Base-by-base conservation (phyloP, 2,329 filamentous ascomycete genomes). In the Aspergillus aculeatinus region DNA sequence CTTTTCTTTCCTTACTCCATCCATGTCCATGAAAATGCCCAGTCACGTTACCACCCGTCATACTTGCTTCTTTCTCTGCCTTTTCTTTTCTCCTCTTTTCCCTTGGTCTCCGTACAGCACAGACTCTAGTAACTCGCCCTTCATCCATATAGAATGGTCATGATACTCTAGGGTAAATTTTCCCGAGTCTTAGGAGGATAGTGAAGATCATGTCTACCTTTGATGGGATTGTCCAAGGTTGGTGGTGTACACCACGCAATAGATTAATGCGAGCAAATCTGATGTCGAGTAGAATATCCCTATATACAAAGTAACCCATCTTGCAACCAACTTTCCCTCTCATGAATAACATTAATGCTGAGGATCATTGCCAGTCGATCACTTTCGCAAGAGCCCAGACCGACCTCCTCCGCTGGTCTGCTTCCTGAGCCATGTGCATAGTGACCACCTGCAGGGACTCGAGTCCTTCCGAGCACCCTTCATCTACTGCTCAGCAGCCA, bases 391-490 rank as follows among this genome's bases (percentile, higher is more conserved):
- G 16, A 80, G 82, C 51, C 77, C 80, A 4, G 79, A 79, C 5
- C 76, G 76, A 16, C 82, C 77, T 16, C 83, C 89, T 4, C 90
- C 92, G 0, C 76, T 95, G 58, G 92, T 90, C 16, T 95, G 89
- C 73, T 96, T 98, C 71, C 81, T 98, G 27, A 96, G 90, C 74
- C 94, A 98, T 83, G 87, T 96, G 2, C 94, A 97, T 72, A 96
- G 89, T 64, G 93, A 97, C 68, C 94, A 97, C 75, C 83, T 97
- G 1, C 83, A 84, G 39, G 93, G 94, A 0, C 82, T 97, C 1
- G 92, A 96, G 67, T 85, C 82, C 12, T 82, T 93, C 57, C 85
- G 87, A 50, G 86, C 90, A 29, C 90, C 91, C 0, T 96, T 96
- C 69, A 86, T 98, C 21, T 97, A 96, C 75, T 97, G 92, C 77